A percentile compares a stretch with the other conserved stretches of the same genome.
These are phyloP conservation scores for Syzygium grande DNA, from an alignment of 345 rosid species.

Conservation along the genomic window DNA sequence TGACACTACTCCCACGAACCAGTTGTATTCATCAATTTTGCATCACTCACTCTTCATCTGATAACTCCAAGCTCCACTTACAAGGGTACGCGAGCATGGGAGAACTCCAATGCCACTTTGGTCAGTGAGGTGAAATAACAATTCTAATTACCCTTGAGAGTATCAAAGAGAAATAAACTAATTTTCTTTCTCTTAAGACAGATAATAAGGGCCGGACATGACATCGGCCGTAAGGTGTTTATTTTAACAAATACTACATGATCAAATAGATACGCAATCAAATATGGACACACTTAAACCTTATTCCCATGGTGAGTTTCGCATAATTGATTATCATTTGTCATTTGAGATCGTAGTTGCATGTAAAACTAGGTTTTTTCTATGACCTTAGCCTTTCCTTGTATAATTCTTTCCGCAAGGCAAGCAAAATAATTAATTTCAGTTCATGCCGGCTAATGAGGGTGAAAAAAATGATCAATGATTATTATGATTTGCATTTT, in stretches of 20 bases:
- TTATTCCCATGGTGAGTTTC: neutral
- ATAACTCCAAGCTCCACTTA: too few species aligned
- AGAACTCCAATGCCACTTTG: too few species aligned
- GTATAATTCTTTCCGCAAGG: neutral
- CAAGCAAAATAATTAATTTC: neutral
- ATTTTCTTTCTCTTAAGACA: neutral
- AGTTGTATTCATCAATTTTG: too few species aligned
- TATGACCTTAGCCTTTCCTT: neutral
- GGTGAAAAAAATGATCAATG: neutral
- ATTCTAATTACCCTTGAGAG: neutral
- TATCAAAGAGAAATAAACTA: neutral
- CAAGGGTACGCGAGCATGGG: too few species aligned
- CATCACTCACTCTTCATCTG: too few species aligned
- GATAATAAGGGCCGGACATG: neutral
- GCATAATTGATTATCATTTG: neutral
- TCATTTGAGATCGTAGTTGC: neutral
- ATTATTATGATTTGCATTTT: neutral
- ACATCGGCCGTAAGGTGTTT: neutral
- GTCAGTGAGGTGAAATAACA: too few species aligned
- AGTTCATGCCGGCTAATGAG: neutral
- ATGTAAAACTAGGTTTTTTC: neutral
- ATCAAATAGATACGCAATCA: neutral
- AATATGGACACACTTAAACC: neutral
- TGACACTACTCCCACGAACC: too few species aligned
- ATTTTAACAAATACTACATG: neutral